Evolutionary conservation across 169 alveolate species (phyloP).

Genomic region (Eimeria tenella): DNA sequence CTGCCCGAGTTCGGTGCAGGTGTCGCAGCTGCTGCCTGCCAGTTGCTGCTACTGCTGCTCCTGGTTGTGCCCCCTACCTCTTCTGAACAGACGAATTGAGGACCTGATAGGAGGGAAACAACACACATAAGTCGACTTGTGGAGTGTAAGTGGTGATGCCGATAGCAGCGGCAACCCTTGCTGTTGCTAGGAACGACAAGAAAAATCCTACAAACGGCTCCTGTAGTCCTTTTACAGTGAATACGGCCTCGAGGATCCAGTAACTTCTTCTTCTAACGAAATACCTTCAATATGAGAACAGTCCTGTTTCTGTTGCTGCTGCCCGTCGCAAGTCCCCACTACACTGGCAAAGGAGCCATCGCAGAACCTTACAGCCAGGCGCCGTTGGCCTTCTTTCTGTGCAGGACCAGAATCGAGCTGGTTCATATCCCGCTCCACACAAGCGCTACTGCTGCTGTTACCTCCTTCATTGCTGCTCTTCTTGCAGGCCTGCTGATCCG

Average conservation of each 20-base stretch:
- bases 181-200: neutral
- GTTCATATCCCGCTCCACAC: neutral
- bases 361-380: constrained; percentile 7
- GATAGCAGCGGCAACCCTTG: neutral
- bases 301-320: constrained; percentile 24
- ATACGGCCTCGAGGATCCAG: too few species aligned
- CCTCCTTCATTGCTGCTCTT: neutral
- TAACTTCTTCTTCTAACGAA: too few species aligned
- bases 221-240: neutral
- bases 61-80: neutral
- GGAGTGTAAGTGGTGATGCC: neutral
- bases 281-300: neutral
- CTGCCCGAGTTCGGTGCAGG: too few species aligned
- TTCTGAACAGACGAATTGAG: neutral
- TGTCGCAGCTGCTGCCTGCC: neutral
- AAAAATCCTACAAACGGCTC: neutral
- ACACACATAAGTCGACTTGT: neutral
- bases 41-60: neutral
- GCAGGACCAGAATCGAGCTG: neutral
- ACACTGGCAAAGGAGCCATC: neutral
- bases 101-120: neutral
- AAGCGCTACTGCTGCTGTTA: constrained; percentile 32
- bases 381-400: neutral
- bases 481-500: neutral
- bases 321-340: neutral